These are phyloP conservation scores for Neurospora sp. DNA, from an alignment of 495 filamentous ascomycete species.

Conservation along the genomic window DNA sequence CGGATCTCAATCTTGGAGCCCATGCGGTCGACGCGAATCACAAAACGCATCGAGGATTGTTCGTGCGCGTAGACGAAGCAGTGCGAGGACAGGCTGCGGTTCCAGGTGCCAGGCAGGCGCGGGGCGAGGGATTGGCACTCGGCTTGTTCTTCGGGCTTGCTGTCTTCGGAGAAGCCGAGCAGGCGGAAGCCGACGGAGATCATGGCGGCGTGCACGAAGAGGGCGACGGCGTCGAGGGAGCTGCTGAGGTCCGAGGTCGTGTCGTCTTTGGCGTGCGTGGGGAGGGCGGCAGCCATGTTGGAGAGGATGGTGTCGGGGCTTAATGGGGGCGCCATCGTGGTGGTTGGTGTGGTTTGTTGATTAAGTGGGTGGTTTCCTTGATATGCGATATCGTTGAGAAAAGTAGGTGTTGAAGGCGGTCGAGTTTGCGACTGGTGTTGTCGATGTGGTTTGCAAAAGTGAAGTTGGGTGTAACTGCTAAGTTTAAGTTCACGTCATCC, in stretches of 20 bases:
- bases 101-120: conserved; percentile 72
- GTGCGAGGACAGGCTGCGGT: conserved; percentile 52
- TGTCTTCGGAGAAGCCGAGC: conserved; percentile 70
- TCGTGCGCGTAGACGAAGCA: conserved; percentile 81
- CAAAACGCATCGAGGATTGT: conserved; percentile 79
- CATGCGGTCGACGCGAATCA: conserved; percentile 72
- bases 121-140: conserved; percentile 34
- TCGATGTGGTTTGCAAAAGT: neutral
- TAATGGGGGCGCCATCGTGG: conserved; percentile 20
- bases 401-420: neutral
- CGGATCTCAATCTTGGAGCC: conserved; percentile 75
- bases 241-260: conserved; percentile 55
- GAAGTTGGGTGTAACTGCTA: neutral
- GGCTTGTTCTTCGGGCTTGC: conserved; percentile 23
- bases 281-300: conserved; percentile 48
- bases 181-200: conserved; percentile 69
- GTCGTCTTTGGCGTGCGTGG: conserved; percentile 39
- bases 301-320: conserved; percentile 35
- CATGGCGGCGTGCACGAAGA: conserved; percentile 81
- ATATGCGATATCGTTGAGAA: neutral
- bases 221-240: conserved; percentile 74
- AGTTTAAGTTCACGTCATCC: neutral
- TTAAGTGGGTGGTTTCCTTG: neutral
- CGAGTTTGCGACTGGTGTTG: neutral
- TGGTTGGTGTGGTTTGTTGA: neutral